Base-by-base conservation (phyloP, 2,329 filamentous ascomycete species). In the Lachnellula subtilissima region DNA sequence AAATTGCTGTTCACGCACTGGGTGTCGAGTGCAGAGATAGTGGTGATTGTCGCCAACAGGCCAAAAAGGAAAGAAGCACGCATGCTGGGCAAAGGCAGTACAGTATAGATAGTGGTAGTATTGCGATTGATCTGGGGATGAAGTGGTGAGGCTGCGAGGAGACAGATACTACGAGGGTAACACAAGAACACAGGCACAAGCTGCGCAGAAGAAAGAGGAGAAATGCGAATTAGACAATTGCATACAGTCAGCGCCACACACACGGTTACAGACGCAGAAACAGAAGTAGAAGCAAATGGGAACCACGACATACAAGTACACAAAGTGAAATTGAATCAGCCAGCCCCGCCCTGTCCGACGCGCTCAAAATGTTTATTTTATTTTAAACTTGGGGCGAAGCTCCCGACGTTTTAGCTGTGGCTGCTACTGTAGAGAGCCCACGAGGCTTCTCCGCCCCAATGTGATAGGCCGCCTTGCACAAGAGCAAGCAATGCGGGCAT, bases 1-100 rank as follows among this genome's bases (percentile, higher is more conserved):
- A 66, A 48, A 43, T 60, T 52, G 54, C 54, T 53, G 47, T 58
- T 47, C n/a, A 47, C 55, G 52, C 65, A 61, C 36, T 50, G 35
- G 40, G 36, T 53, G 32, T 50, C 53, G 28, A 52, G 50, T 9
- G 63, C 63, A 53, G 52, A 63, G 36, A 64, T 60, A 43, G 58
- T 42, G 11, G 61, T 50, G 32, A 58, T 55, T 28, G 60, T 57
- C 17, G 55, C 57, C 36, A 64, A 39, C 15, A 65, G 48, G 17
- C 47, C 50, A 32, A 65, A n/a, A 14, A 65, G 40, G 8, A 32
- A 32, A 32, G 47, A 54, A 25, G 56, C 52, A 28, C 58, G 65
- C 66, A 68, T 68, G 35, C 5, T 61, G 55, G 42, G 19, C n/a
- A 40, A 50, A 22, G 19, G 28, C 22, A 37, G 19, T 32, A 49